A percentile compares a stretch with the other conserved stretches of the same genome.
phyloP scores from a whole-genome alignment of 108 stramenopile species.

The Stephanodiscus minutulus region DNA sequence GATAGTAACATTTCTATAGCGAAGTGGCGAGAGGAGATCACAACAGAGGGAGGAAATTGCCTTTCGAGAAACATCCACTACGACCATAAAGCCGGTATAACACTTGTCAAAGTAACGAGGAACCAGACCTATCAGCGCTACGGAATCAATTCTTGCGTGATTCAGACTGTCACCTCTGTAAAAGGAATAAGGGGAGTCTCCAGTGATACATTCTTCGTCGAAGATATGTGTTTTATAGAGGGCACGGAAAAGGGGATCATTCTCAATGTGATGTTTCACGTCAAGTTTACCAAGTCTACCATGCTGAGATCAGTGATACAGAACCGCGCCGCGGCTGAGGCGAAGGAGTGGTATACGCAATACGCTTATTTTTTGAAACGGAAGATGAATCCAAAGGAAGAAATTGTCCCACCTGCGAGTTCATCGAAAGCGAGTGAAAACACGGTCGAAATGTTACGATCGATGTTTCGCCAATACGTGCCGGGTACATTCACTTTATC shows the following conservation, averaged over 20 bases:
- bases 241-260: constrained; percentile 29
- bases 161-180: constrained; percentile 32
- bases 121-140: constrained; percentile 37
- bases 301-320: constrained; percentile 63
- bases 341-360: constrained; percentile 3
- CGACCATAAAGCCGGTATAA: constrained; percentile 26
- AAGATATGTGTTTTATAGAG: constrained; percentile 72
- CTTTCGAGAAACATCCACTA: constrained; percentile 25
- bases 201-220: constrained; percentile 65
- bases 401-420: not conserved
- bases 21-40: constrained; percentile 22
- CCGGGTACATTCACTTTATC: not conserved
- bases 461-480: not conserved
- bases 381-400: constrained; percentile 9
- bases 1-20: constrained; percentile 51
- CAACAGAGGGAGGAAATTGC: constrained; percentile 18
- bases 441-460: not conserved
- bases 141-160: constrained; percentile 27
- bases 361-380: not conserved
- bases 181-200: constrained; percentile 30
- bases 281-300: constrained; percentile 64
- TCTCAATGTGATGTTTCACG: constrained; percentile 51
- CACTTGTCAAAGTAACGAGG: constrained; percentile 32
- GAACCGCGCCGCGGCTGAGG: not conserved
- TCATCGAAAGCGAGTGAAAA: not conserved